phyloP scores from a whole-genome alignment of 2,329 filamentous ascomycete genomes.

The Stagonosporopsis vannaccii region DNA sequence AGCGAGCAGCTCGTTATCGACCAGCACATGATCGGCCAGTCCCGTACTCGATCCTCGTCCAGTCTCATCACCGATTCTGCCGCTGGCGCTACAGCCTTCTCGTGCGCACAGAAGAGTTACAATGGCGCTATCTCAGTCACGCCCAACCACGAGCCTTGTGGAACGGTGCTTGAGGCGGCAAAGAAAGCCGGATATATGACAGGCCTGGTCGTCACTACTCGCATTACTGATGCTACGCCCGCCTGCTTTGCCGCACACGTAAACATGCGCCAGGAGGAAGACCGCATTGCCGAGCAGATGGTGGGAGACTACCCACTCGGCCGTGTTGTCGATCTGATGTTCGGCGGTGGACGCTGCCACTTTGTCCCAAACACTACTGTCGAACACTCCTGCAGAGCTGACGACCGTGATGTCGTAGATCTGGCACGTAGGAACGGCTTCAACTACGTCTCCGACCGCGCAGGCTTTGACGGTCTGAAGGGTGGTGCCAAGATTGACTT shows the following conservation, averaged over 20 bases:
- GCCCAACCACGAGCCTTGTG: slow-evolving; percentile 85
- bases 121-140: slow-evolving; percentile 94
- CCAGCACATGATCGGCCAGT: slow-evolving; percentile 87
- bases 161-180: slow-evolving; percentile 91
- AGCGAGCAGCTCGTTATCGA: slow-evolving; percentile 82
- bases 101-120: slow-evolving; percentile 91
- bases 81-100: slow-evolving; percentile 96
- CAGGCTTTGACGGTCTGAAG: slow-evolving; percentile 77
- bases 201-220: slow-evolving; percentile 91
- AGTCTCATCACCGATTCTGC: slow-evolving; percentile 94
- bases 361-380: slow-evolving; percentile 82
- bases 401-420: slow-evolving; percentile 76
- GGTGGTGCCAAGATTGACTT: slow-evolving; percentile 73
- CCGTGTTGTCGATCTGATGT: slow-evolving; percentile 86
- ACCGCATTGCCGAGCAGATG: slow-evolving; percentile 91
- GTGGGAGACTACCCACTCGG: slow-evolving; percentile 87
- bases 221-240: slow-evolving; percentile 94
- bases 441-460: slow-evolving; percentile 75
- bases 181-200: slow-evolving; percentile 92
- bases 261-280: slow-evolving; percentile 78
- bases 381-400: slow-evolving; percentile 79
- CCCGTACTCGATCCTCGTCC: slow-evolving; percentile 81
- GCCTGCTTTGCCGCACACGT: slow-evolving; percentile 94
- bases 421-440: slow-evolving; percentile 81
- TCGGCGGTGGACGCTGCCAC: slow-evolving; percentile 92